These are phyloP conservation scores for Entomortierella parvispora DNA, from an alignment of 192 early-diverging fungal genomes.

Conservation along the genomic window DNA sequence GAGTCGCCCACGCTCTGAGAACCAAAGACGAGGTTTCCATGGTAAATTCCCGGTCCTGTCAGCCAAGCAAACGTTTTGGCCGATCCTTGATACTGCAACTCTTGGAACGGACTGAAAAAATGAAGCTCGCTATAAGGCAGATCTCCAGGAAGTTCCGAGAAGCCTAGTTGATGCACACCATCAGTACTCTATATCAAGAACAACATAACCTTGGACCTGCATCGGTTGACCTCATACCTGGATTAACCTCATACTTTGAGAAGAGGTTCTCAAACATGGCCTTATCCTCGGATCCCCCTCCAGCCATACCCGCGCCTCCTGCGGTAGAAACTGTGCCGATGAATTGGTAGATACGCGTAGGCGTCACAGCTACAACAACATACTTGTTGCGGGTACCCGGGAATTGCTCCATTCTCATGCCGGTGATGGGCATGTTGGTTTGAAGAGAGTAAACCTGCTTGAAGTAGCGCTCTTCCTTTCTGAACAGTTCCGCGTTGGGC, in stretches of 20 bases:
- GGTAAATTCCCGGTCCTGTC: conserved; percentile 89
- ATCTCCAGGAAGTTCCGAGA: conserved; percentile 67
- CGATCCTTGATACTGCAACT: conserved; percentile 69
- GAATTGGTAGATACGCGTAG: conserved; percentile 92
- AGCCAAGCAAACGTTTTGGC: conserved; percentile 92
- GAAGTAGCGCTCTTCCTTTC: conserved; percentile 84
- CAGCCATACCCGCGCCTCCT: conserved; percentile 43
- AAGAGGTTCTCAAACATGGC: conserved; percentile 86
- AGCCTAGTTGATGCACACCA: conserved; percentile 57
- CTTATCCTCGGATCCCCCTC: conserved; percentile 58
- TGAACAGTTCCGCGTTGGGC: conserved; percentile 86
- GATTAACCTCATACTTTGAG: conserved; percentile 69
- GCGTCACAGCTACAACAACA: conserved; percentile 83
- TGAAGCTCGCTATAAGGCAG: conserved; percentile 67
- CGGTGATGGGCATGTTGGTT: conserved; percentile 78
- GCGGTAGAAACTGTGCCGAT: conserved; percentile 71
- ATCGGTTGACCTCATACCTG: conserved; percentile 55
- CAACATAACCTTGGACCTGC: not conserved
- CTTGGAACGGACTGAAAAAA: conserved; percentile 76
- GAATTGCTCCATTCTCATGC: conserved; percentile 86
- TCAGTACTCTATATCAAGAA: conserved; percentile 5
- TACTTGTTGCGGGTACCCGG: conserved; percentile 78
- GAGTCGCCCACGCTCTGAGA: conserved; percentile 79
- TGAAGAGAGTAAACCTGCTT: conserved; percentile 78
- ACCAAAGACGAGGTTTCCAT: conserved; percentile 83